phyloP scores from a whole-genome alignment of 2,329 filamentous ascomycete species.

The Fusarium acutatum region DNA sequence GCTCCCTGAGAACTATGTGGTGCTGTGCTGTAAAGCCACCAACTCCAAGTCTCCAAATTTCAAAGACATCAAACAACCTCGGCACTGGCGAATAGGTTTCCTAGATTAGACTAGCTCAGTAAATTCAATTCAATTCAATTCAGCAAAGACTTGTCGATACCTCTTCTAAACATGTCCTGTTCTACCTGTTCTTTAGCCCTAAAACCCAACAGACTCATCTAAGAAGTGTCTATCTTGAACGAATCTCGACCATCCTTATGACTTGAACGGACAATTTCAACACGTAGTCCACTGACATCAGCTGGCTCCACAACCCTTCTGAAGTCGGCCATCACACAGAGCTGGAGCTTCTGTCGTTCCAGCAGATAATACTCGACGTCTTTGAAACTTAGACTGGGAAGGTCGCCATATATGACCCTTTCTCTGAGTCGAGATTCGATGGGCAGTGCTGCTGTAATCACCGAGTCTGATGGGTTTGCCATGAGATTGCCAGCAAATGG shows the following conservation, averaged over 20 bases:
- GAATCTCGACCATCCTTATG: background rate
- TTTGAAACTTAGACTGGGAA: background rate
- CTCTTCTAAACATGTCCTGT: background rate
- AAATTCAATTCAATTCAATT: background rate
- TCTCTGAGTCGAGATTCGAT: background rate
- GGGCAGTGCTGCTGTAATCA: background rate
- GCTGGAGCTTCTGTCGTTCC: slow-evolving; percentile 45
- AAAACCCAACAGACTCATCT: background rate
- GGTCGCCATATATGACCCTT: background rate
- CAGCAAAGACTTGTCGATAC: background rate
- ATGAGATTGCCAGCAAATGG: background rate
- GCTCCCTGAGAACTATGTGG: background rate
- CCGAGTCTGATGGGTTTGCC: background rate
- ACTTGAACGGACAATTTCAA: slow-evolving; percentile 44
- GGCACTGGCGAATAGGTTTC: background rate
- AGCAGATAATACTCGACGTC: slow-evolving; percentile 53
- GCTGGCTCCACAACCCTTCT: slow-evolving; percentile 37
- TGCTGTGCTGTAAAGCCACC: background rate
- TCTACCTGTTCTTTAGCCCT: background rate
- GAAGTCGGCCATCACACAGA: slow-evolving; percentile 43
- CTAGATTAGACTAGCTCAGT: background rate
- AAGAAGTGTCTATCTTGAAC: slow-evolving; percentile 28
- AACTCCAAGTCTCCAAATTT: background rate
- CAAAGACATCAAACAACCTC: background rate
- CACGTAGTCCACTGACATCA: slow-evolving; percentile 42